These are phyloP conservation scores for Phytopythium boreale DNA, from an alignment of 352 stramenopile genomes.

Conservation along the genomic window DNA sequence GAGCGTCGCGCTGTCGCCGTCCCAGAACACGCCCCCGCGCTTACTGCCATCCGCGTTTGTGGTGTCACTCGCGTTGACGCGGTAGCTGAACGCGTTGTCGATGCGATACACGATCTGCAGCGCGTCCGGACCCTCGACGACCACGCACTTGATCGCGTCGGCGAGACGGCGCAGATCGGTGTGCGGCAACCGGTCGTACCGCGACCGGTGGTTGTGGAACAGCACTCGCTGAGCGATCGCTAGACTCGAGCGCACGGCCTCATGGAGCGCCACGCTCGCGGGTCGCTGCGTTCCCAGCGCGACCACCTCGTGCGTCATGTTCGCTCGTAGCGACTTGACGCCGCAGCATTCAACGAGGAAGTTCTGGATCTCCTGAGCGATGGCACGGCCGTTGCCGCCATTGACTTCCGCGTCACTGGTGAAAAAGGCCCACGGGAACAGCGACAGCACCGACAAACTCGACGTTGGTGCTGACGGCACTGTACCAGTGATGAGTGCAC, in stretches of 20 bases:
- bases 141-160: constrained; percentile 26
- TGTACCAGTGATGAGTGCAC: no score
- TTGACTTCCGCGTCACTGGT: constrained; percentile 8
- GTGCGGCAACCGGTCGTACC: constrained; percentile 45
- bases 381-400: constrained; percentile 9
- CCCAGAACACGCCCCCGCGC: constrained; percentile 27
- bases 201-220: constrained; percentile 33
- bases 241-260: constrained; percentile 25
- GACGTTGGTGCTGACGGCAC: no score
- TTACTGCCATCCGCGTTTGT: no score
- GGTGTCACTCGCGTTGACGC: constrained; percentile 4
- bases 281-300: constrained; percentile 29
- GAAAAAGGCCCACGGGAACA: constrained; percentile 57
- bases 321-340: constrained; percentile 44
- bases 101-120: constrained; percentile 60
- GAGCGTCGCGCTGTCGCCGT: constrained; percentile 25
- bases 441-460: constrained; percentile 36
- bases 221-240: constrained; percentile 52
- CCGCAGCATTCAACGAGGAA: constrained; percentile 49
- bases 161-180: constrained; percentile 23
- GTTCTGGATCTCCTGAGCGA: constrained; percentile 9
- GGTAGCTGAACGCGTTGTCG: constrained; percentile 30
- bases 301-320: constrained; percentile 52
- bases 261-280: constrained; percentile 25
- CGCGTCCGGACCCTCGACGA: constrained; percentile 36